Evolutionary conservation across 257 asterid genomes (phyloP), one percentile per base, ranked within the genome.

Genomic region (Phtheirospermum japonicum): DNA sequence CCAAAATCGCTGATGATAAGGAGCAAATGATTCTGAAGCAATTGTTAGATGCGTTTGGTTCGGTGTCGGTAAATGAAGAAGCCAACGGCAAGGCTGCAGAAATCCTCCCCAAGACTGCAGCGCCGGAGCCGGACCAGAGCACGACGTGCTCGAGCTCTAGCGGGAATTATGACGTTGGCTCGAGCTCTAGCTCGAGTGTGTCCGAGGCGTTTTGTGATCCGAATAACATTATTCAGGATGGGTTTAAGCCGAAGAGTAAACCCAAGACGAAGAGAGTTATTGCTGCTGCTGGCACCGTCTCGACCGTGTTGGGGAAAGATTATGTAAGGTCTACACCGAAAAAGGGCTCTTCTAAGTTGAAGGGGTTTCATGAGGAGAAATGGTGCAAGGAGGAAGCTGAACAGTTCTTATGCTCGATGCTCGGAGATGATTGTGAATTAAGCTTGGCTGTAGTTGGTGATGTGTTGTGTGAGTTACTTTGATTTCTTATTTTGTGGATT

Each of bases 261-360:
- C 64, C 74, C 34, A 80, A 74, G 72, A 30, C 52, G 61, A 89
- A 83, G 81, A 92, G 71, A 71, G 82, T 80, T 57, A 73, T 86
- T 63, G 97, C 99, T 30, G 64, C 86, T 60, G 82, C 96, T 3
- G 96, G 99, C 61, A 85, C 77, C 0, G 95, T 92, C 31, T 85
- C 96, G 4, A 67, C 76, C 0, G 72, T 92, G 73, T 63, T 89
- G 77, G 95, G 96, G 50, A 92, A 86, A 78, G 96, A 85, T 62
- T 92, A 92, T 51, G 86, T 83, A 64, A 85, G 96, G 74, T 85
- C 97, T 19, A 46, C 68, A 9, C 79, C 87, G 0, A 92, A 79
- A 78, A 89, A 74, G 83, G 65, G 69, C 19, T 65, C 77, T 5
- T 67, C 70, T 4, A 82, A 80, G 46, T 50, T 59, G 61, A 85